phyloP scores from a whole-genome alignment of 2,329 filamentous ascomycete genomes.

The Peltaster fructicola region DNA sequence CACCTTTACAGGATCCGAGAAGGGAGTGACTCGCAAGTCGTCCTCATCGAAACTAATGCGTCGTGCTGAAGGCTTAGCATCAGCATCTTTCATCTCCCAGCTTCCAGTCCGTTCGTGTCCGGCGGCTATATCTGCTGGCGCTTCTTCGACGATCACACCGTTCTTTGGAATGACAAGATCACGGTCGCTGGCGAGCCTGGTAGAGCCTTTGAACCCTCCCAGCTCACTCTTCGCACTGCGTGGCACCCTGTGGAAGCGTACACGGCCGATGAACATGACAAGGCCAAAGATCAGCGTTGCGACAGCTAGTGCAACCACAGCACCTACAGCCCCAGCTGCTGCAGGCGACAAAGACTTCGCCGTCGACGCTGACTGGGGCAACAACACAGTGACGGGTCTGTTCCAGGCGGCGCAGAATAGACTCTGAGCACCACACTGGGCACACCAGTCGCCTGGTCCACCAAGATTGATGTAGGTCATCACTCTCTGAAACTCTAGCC shows the following conservation, averaged over 20 bases:
- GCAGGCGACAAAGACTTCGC: conserved; percentile 28
- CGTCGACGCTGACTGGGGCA: too few relatives aligned
- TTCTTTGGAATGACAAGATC: conserved; percentile 32
- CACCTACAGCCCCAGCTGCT: conserved; percentile 39
- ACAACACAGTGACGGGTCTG: background rate
- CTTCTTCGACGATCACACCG: conserved; percentile 11
- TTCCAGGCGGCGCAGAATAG: conserved; percentile 35
- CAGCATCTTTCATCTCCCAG: conserved; percentile 34
- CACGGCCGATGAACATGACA: conserved; percentile 27
- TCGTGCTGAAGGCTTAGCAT: conserved; percentile 29
- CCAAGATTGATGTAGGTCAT: conserved; percentile 27
- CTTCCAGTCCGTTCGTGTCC: conserved; percentile 37
- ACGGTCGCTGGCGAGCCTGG: conserved; percentile 36
- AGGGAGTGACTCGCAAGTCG: conserved; percentile 19
- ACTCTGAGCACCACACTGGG: conserved; percentile 24
- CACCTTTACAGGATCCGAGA: conserved; percentile 26
- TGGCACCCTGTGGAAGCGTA: conserved; percentile 26
- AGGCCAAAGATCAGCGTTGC: conserved; percentile 24
- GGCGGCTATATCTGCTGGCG: conserved; percentile 11
- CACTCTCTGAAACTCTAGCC: conserved; percentile 30
- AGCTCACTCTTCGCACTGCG: conserved; percentile 20
- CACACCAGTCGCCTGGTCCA: conserved; percentile 36
- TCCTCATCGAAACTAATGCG: conserved; percentile 17
- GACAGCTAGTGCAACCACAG: conserved; percentile 31
- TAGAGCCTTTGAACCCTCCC: conserved; percentile 38